Evolutionary conservation across 352 stramenopile genomes (phyloP), one percentile per base, ranked within the genome.

Genomic region (Sclerospora graminicola): DNA sequence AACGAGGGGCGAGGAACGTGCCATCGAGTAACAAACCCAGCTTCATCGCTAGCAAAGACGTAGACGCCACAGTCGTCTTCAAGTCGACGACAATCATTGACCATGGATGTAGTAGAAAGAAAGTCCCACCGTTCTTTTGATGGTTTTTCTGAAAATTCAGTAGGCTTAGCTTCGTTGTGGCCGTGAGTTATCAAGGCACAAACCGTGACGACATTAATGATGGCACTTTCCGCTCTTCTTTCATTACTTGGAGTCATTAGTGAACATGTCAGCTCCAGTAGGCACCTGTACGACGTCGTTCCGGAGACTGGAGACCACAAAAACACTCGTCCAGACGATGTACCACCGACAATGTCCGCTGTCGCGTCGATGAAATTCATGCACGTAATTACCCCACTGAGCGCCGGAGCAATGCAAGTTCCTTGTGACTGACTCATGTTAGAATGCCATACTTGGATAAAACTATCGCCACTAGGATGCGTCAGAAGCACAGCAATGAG

Each of bases 371-470:
- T 49, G 85, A n/a, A 81, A 32, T 38, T 60, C 23, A 84, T 45
- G n/a, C 64, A 72, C 9, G 62, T 84, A 41, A 89, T 76, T 43
- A 84, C 61, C 8, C 45, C 65, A 10, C 52, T 41, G 2, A 41
- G 33, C 4, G 49, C 26, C 0, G 55, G 68, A 8, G 57, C 36
- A 3, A 84, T 26, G 14, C 68, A 84, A n/a, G n/a, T n/a, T n/a
- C n/a, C n/a, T n/a, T n/a, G n/a, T n/a, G n/a, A n/a, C n/a, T n/a
- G n/a, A n/a, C n/a, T n/a, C n/a, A 85, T 37, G 33, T 82, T 65
- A n/a, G 84, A 84, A 47, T 79, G 78, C 71, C 73, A 89, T 31
- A 89, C 34, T 43, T 86, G 71, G 7, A 89, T 55, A 21, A 86
- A 82, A 46, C 61, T 86, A 44, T 85, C 67, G 0, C 61, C 57